Base-by-base conservation (phyloP, 106 monocot species). In the Triglochin maritima region DNA sequence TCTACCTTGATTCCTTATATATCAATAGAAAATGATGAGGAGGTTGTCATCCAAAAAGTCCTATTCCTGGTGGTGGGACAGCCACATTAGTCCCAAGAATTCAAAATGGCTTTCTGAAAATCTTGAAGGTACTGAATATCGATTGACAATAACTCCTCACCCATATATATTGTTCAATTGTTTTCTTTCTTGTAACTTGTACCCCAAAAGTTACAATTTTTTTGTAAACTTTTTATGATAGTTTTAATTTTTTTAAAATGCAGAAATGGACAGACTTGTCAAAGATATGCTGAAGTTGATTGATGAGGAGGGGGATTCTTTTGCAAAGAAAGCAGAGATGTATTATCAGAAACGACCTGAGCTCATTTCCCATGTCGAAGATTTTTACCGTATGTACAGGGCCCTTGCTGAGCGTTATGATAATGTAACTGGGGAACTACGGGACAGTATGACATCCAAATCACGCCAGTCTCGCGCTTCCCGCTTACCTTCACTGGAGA, bases 311-410 rank as follows among this genome's bases (percentile, higher is more conserved):
- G 82, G 71, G 14, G 67, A 68, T 44, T 75, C 82, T 17, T 79
- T 76, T 62, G 82, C 70, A 12, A 47, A 70, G 53, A 51, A 73
- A 6, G 75, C 75, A 13, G 82, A 82, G 49, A 79, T 66, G 74
- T 82, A 75, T 51, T 79, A 76, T 61, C 16, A 75, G 46, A 82
- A 71, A 71, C 62, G 75, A 43, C 79, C 79, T 0, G 75, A 79
- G 71, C 72, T 82, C 16, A 57, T 79, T 48, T 69, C 65, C 59
- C 62, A 62, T 65, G 65, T 82, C 9, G 68, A 78, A 53, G 71
- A 82, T 44, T 71, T 75, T 61, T 66, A 74, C 49, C 66, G 74
- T 47, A 74, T 74, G 74, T 74, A 66, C 10, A 56, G 74, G 14
- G 57, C 66, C 11, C 66, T 74, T 7, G 74, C 66, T 49, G 74